Evolutionary conservation across 768 basidiomycete genomes (phyloP).

Genomic region (Botryobasidium botryosum): DNA sequence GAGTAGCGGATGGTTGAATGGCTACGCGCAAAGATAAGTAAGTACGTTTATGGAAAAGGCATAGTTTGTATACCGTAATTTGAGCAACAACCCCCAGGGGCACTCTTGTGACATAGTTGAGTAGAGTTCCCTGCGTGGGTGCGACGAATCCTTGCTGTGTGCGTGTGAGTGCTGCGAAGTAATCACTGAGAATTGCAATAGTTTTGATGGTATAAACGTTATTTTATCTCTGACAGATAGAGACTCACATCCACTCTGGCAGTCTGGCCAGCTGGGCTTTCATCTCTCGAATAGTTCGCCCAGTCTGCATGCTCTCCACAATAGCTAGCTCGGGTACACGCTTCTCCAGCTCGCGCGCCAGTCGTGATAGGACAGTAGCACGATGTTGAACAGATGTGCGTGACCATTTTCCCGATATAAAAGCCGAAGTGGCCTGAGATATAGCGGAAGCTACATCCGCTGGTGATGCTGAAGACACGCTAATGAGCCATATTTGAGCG

Average conservation of each 20-base stretch:
- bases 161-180: conserved; percentile 56
- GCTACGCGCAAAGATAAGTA: conserved; percentile 25
- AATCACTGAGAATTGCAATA: conserved; percentile 32
- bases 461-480: conserved; percentile 33
- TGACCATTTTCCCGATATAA: conserved; percentile 59
- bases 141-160: conserved; percentile 53
- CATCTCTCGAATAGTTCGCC: conserved; percentile 71
- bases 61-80: conserved; percentile 56
- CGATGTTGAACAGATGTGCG: conserved; percentile 38
- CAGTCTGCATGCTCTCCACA: conserved; percentile 62
- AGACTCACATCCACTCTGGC: conserved; percentile 70
- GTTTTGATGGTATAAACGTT: conserved; percentile 5
- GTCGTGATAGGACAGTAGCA: conserved; percentile 42
- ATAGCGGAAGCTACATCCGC: conserved; percentile 38
- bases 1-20: conserved; percentile 79
- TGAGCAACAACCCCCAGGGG: conserved; percentile 83
- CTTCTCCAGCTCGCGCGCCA: conserved; percentile 45
- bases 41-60: not conserved
- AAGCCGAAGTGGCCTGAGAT: conserved; percentile 36
- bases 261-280: conserved; percentile 55
- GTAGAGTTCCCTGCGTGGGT: conserved; percentile 60
- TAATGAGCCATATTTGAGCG: not conserved
- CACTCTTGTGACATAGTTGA: conserved; percentile 64
- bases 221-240: too few species aligned
- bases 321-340: conserved; percentile 40